Evolutionary conservation across 306 rosid species (phyloP), one percentile per base, ranked within the genome.

Genomic region (Quercus bicolor): DNA sequence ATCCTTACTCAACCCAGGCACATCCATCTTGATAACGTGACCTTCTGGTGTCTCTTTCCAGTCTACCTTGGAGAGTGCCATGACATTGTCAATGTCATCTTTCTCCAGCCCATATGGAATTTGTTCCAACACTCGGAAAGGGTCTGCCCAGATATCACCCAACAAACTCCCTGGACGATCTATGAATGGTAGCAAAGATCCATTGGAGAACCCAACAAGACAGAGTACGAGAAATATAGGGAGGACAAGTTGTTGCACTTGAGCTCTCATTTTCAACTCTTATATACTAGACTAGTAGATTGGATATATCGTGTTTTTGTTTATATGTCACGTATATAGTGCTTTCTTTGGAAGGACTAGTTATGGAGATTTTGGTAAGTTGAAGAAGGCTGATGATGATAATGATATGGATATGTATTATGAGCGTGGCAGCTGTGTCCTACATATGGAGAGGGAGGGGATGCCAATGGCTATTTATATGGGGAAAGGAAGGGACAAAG

Each of bases 11-110:
- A 88, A 1, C 55, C 94, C 94, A 0, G 94, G 94, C 75, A 89
- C 94, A 3, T 91, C 97, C 70, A 91, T 6, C 82, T 60, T 86
- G n/a, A 91, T 91, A 6, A 80, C 81, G 40, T 89, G 97, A 1
- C 87, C 83, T 55, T 91, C 91, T 3, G 89, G 76, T 2, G 91
- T 88, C 84, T 91, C 94, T 74, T 88, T 91, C 97, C 94, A 91
- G 81, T 89, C 94, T 14, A 84, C 94, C 72, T 86, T 88, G 1
- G 89, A 84, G 4, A 89, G 40, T 18, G 77, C 52, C 77, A 52
- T 52, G 37, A 23, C 16, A 64, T 74, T 68, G 19, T 89, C 92
- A 0, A 40, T 40, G 45, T 40, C 45, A 40, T 60, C 81, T 51
- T 77, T 89, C 5, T 71, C 85, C 5, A 89, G 57, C 16, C 92